These are phyloP conservation scores for Leishmania tropica DNA, from an alignment of 208 protist species.

Conservation along the genomic window DNA sequence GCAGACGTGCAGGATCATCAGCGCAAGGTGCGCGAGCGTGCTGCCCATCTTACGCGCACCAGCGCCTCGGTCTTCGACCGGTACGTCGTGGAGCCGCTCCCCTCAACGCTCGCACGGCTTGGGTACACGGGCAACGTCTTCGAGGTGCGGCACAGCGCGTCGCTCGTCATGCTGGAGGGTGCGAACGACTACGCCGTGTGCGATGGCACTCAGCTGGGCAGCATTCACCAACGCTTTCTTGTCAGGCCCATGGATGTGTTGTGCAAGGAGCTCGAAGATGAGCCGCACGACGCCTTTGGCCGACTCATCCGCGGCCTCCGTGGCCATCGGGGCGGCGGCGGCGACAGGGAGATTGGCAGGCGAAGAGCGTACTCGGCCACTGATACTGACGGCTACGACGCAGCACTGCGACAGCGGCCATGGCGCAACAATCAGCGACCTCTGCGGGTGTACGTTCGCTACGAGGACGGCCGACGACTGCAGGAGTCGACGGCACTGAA, in stretches of 20 bases:
- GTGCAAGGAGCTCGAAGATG: constrained; percentile 35
- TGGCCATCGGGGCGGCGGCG: constrained; percentile 2
- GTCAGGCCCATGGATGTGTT: constrained; percentile 53
- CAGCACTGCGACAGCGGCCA: constrained; percentile 30
- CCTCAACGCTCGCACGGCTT: constrained; percentile 44
- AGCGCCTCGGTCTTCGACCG: constrained; percentile 75
- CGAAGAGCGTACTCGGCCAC: background rate
- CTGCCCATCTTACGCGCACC: constrained; percentile 36
- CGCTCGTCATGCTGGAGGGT: constrained; percentile 67
- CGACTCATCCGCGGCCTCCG: constrained; percentile 9
- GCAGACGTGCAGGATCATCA: constrained; percentile 68
- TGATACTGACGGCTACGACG: constrained; percentile 41
- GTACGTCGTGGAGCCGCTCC: constrained; percentile 68
- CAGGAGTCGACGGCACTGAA: constrained; percentile 35
- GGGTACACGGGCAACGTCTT: constrained; percentile 60
- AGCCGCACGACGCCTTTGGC: constrained; percentile 25
- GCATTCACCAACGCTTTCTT: constrained; percentile 63
- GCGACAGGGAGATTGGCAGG: background rate
- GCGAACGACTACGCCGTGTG: constrained; percentile 72
- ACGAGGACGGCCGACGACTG: constrained; percentile 60
- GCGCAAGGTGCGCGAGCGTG: constrained; percentile 50
- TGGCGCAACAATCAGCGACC: constrained; percentile 48
- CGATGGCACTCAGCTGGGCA: constrained; percentile 50
- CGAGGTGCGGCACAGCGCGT: constrained; percentile 58
- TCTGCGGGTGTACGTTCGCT: constrained; percentile 40